Base-by-base conservation (phyloP, 2,329 filamentous ascomycete species). In the Madurella mycetomatis region DNA sequence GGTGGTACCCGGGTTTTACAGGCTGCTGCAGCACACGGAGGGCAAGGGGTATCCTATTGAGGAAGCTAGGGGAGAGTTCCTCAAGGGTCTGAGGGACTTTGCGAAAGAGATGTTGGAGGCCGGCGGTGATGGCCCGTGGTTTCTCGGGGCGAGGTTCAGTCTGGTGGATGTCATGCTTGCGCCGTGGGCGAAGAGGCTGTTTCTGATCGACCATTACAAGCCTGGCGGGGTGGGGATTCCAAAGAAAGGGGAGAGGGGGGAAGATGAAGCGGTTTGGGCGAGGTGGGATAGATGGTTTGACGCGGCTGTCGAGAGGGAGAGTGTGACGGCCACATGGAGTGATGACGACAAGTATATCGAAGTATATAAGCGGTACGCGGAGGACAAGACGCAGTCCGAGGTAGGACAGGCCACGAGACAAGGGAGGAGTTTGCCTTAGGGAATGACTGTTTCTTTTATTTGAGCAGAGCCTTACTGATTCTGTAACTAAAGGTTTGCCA, bases 151-250 rank as follows among this genome's bases (percentile, higher is more conserved):
- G 1, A 71, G 77, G 40, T 79, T 89, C n/a, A 78, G 78, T 51
- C 70, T 91, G 17, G 81, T 90, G 13, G 88, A 92, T 67, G 74
- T 90, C 19, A 79, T 83, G 58, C 71, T 91, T 2, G 87, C 84
- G 39, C 88, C 88, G 0, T 92, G 87, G 87, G 83, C 84, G 0
- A 79, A 84, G 62, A 76, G 88, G 13, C 66, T 90, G 17, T 92
- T 87, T 74, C 72, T 90, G 5, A 85, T 92, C 60, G 86, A 92
- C 62, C 78, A 89, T 58, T 92, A 86, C 66, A 92, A 92, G 65
- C 65, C 71, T 0, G 79, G 79, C 0, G 80, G 81, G 0, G 60
- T 76, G 2, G 76, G 75, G 0, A 71, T 82, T 19, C 75, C 77
- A 2, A 47, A 1, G 54, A 51, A 0, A 48, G 64, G 34, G 59